phyloP scores from a whole-genome alignment of 2,329 filamentous ascomycete genomes.

The Fusarium anguioides region DNA sequence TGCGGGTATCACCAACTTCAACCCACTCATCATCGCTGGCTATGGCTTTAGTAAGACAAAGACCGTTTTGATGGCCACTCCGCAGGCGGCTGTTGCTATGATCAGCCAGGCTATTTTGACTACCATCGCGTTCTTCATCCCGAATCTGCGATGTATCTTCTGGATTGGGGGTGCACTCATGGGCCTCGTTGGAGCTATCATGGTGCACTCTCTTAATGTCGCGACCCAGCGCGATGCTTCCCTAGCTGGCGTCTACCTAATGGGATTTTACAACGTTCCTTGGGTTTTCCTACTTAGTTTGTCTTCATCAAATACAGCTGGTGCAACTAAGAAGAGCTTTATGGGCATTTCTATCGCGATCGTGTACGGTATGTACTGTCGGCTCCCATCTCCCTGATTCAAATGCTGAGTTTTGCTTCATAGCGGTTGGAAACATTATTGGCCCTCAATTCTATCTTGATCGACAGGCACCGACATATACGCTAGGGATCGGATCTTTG shows the following conservation, averaged over 20 bases:
- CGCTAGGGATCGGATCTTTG: slow-evolving; percentile 45
- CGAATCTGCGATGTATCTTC: slow-evolving; percentile 47
- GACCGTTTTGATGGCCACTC: slow-evolving; percentile 48
- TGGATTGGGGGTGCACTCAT: slow-evolving; percentile 43
- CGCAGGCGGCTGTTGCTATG: slow-evolving; percentile 50
- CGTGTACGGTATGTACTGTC: slow-evolving; percentile 36
- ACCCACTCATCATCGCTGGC: slow-evolving; percentile 70
- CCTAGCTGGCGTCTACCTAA: slow-evolving; percentile 47
- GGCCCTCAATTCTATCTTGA: slow-evolving; percentile 47
- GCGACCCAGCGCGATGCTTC: slow-evolving; percentile 38
- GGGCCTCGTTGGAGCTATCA: slow-evolving; percentile 43
- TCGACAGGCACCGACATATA: slow-evolving; percentile 44
- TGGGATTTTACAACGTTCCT: slow-evolving; percentile 50
- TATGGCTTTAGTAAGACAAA: slow-evolving; percentile 48
- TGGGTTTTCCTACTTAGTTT: slow-evolving; percentile 47
- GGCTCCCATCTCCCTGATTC: fast-evolving
- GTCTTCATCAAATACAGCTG: slow-evolving; percentile 46
- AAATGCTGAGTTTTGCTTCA: fast-evolving
- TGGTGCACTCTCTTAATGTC: slow-evolving; percentile 42
- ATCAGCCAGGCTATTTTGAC: slow-evolving; percentile 41
- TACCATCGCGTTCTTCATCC: slow-evolving; percentile 42
- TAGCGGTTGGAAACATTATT: slow-evolving; percentile 48
- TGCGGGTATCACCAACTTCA: slow-evolving; percentile 74
- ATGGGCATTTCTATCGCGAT: slow-evolving; percentile 46
- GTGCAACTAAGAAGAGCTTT: slow-evolving; percentile 49